phyloP scores from a whole-genome alignment of 2,329 filamentous ascomycete species.

The Pestalotiopsis sp. region DNA sequence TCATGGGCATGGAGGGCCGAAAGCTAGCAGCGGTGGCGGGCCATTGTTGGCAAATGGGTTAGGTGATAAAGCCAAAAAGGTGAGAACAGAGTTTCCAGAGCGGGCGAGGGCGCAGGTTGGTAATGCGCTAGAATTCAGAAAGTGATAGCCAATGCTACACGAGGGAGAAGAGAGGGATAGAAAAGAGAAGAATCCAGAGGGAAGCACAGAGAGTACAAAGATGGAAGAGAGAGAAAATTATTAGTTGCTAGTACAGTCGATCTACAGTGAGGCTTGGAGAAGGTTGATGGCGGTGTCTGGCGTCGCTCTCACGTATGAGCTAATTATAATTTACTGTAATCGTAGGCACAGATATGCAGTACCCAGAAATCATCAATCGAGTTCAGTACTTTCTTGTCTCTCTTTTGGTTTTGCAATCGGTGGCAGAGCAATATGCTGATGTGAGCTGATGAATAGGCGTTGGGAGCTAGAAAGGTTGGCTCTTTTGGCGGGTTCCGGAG shows the following conservation, averaged over 20 bases:
- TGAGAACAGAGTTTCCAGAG: constrained; percentile 2
- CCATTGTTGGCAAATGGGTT: not conserved
- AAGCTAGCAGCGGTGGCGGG: constrained; percentile 6
- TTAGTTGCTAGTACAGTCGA: not conserved
- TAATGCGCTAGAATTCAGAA: not conserved
- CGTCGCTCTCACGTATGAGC: constrained; percentile 1
- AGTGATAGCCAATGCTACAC: not conserved
- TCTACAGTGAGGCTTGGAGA: constrained; percentile 2
- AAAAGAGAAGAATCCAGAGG: not conserved
- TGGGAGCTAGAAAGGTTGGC: not conserved
- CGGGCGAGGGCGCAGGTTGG: not conserved
- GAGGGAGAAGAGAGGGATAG: not conserved
- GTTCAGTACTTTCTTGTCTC: not conserved
- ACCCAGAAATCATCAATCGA: not conserved
- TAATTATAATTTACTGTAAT: not conserved
- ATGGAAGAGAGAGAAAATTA: not conserved
- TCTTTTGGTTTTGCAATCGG: not conserved
- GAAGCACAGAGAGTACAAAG: not conserved
- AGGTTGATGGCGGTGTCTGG: not conserved
- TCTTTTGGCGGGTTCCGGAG: not conserved
- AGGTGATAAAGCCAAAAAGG: not conserved
- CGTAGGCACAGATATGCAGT: not conserved
- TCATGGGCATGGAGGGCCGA: not conserved
- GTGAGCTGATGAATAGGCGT: not conserved
- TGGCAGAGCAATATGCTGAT: constrained; percentile 4